Percentiles rank a stretch among this genome's conserved stretches.
These are phyloP conservation scores for Nannochloris sp. DNA, from an alignment of 139 green algal species.

Conservation along the genomic window DNA sequence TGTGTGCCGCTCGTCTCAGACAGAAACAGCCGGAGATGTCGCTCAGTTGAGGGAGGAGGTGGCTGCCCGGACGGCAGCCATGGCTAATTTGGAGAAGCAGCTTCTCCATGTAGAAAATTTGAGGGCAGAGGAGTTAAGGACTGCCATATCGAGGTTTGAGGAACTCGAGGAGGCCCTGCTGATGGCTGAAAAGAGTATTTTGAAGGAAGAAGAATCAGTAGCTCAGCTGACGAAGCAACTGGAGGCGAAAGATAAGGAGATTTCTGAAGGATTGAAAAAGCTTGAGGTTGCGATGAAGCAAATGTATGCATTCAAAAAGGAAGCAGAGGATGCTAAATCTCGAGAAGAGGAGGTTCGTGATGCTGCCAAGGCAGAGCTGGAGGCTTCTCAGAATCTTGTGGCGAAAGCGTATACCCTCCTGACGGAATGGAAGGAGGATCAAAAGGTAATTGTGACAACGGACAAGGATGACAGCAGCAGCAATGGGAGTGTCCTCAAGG, in stretches of 20 bases:
- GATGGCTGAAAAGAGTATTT: conserved; percentile 15
- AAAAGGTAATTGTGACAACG: neutral
- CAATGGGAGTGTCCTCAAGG: neutral
- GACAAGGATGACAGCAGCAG: neutral
- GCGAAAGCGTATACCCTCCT: neutral
- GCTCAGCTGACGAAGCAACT: neutral
- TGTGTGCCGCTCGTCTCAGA: neutral
- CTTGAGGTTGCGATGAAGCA: neutral
- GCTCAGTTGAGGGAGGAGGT: conserved; percentile 9
- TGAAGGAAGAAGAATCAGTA: neutral
- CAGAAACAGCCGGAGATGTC: conserved; percentile 1
- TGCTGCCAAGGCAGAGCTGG: neutral
- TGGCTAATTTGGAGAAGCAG: conserved; percentile 7
- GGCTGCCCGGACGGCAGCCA: conserved; percentile 8
- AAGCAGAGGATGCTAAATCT: neutral
- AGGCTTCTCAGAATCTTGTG: neutral
- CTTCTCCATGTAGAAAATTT: conserved; percentile 10
- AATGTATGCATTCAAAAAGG: conserved; percentile 1
- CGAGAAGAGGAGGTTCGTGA: neutral
- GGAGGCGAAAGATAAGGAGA: conserved; percentile 5
- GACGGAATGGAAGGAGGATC: neutral
- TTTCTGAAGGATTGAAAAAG: neutral
- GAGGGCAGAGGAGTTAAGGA: conserved; percentile 9
- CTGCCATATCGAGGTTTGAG: conserved; percentile 3
- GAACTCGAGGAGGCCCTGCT: conserved; percentile 20